phyloP scores from a whole-genome alignment of 441 rosid species.

The Arabidopsis hybrid region DNA sequence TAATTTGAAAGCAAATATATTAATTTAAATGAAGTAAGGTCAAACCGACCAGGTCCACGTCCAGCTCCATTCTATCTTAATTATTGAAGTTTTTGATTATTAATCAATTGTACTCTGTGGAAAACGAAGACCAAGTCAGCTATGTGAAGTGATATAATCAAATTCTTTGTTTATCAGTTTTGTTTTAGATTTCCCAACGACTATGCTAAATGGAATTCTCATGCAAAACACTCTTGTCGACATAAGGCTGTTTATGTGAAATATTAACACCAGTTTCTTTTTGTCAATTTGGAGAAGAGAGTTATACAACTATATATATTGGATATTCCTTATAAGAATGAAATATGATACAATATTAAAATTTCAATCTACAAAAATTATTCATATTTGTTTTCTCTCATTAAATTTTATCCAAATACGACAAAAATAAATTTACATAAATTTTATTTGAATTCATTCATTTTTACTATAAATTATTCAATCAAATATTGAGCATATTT shows the following conservation, averaged over 20 bases:
- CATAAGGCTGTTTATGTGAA: not conserved
- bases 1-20: constrained; percentile 22
- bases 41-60: constrained; percentile 51
- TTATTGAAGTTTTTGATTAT: constrained; percentile 39
- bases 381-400: not conserved
- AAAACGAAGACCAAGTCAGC: constrained; percentile 45
- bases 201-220: not conserved
- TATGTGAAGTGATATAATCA: constrained; percentile 25
- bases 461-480: not conserved
- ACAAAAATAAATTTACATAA: not conserved
- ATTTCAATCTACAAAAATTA: not conserved
- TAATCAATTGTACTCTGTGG: constrained; percentile 19
- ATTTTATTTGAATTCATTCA: not conserved
- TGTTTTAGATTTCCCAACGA: constrained; percentile 2
- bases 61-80: constrained; percentile 43
- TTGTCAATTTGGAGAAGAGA: not conserved
- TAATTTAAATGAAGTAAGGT: constrained; percentile 29
- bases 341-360: not conserved
- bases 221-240: not conserved
- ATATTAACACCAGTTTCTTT: not conserved
- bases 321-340: not conserved
- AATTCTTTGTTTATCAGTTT: not conserved
- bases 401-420: too few species aligned
- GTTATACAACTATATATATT: not conserved
- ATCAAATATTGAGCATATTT: too few species aligned